phyloP scores from a whole-genome alignment of 75 land plant species.

The Azolla pinnata region DNA sequence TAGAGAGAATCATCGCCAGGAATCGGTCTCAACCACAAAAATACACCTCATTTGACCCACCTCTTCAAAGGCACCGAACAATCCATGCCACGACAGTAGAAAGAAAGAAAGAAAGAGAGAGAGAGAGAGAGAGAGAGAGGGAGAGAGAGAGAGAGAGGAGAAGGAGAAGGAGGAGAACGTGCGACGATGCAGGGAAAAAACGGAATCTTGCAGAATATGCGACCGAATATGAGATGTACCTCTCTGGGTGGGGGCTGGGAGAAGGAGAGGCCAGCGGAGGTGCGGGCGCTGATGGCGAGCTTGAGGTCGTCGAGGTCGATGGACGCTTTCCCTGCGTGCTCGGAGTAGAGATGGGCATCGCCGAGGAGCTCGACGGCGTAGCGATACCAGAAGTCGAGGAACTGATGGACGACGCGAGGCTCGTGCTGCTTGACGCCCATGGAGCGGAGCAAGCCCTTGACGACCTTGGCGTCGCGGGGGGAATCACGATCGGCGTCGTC shows the following conservation, averaged over 20 bases:
- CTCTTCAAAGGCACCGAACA: no score
- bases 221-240: constrained; percentile 25
- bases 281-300: constrained; percentile 88
- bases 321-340: constrained; percentile 80
- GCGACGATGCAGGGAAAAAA: neutral
- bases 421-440: constrained; percentile 85
- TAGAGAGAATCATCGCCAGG: no score
- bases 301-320: constrained; percentile 85
- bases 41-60: no score
- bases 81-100: no score
- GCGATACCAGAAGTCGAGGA: constrained; percentile 75
- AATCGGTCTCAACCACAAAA: no score
- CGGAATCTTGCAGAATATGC: neutral
- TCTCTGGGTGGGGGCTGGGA: constrained; percentile 93
- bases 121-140: constrained; percentile 3
- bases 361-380: constrained; percentile 83
- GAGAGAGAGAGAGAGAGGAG: neutral
- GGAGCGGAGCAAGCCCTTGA: constrained; percentile 59
- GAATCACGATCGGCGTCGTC: constrained; percentile 58
- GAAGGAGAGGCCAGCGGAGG: constrained; percentile 58
- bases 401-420: constrained; percentile 89
- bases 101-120: neutral
- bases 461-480: constrained; percentile 83
- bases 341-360: constrained; percentile 87
- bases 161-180: neutral